phyloP scores from a whole-genome alignment of 306 rosid genomes.

The Inga leiocalycina region DNA sequence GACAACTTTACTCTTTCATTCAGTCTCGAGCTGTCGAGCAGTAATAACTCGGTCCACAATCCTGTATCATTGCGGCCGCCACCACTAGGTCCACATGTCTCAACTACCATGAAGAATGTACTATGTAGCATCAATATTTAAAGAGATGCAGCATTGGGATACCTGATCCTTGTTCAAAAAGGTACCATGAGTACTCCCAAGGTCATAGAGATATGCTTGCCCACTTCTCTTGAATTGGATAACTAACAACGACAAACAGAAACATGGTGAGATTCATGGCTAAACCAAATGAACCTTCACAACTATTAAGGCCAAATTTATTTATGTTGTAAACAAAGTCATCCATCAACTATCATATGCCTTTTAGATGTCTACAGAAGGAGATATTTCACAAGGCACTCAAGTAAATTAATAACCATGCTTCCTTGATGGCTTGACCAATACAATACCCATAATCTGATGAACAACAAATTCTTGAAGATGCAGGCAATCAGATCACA shows the following conservation, averaged over 20 bases:
- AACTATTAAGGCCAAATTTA: neutral
- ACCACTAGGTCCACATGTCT: neutral
- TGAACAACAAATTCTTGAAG: neutral
- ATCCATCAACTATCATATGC: neutral
- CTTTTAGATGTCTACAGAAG: conserved; percentile 9
- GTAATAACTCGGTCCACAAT: neutral
- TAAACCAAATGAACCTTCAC: neutral
- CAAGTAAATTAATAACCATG: neutral
- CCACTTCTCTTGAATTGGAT: conserved; percentile 85
- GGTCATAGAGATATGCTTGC: conserved; percentile 83
- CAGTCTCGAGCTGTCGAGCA: neutral
- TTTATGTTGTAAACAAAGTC: conserved; percentile 18
- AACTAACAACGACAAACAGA: conserved; percentile 52
- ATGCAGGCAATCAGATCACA: conserved; percentile 7
- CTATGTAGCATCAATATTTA: neutral
- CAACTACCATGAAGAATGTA: neutral
- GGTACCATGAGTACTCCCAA: conserved; percentile 97
- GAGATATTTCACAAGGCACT: neutral
- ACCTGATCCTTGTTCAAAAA: conserved; percentile 88
- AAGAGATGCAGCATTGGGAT: conserved; percentile 26
- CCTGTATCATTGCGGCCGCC: neutral
- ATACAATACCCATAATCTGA: neutral
- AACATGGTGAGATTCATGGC: conserved; percentile 32
- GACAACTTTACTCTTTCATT: neutral
- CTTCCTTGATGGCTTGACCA: neutral